Base-by-base conservation (phyloP, 2,329 filamentous ascomycete genomes). In the Hansfordia pulvinata region DNA sequence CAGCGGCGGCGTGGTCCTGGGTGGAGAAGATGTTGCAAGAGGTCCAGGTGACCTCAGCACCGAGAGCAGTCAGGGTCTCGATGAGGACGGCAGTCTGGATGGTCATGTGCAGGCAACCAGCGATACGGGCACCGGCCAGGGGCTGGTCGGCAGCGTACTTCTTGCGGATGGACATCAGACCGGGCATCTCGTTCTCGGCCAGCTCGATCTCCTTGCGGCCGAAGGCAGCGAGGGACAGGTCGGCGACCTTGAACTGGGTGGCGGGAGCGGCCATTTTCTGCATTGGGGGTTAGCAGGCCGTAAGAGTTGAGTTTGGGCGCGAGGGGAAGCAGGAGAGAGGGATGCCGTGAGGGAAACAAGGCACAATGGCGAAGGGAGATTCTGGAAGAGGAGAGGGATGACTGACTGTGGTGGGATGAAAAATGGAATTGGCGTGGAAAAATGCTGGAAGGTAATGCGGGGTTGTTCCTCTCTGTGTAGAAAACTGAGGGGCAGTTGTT, bases 11-110 rank as follows among this genome's bases (percentile, higher is more conserved):
- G 64, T 96, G 88, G 65, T 96, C 90, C 64, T 94, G 88, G 47
- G 88, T 96, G 57, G 81, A 90, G 79, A 94, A 98, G 63, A 98
- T 96, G 76, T 98, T 96, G 80, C 90, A 98, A 47, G 81, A 90
- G 35, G 88, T 81, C 90, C 90, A 96, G 54, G 90, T 98, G 48
- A 96, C 81, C 74, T 96, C 90, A 49, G 90, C 90, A 64, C 90
- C 90, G 49, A 98, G 84, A 44, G 78, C 68, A 50, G 71, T 81
- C 54, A 98, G 77, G 42, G 90, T 98, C 77, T 98, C 90, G 61
- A 98, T 98, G 50, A 98, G 78, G 53, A 98, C 90, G 47, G 90
- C 90, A 41, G 90, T 98, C 71, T 98, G 90, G 65, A 98, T 96
- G 57, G 90, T 96, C 88, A 93, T 94, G 78, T 94, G 86, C 57